Conservation (phyloP, 352 stramenopile genomes). For the Aphanomyces astaci region DNA sequence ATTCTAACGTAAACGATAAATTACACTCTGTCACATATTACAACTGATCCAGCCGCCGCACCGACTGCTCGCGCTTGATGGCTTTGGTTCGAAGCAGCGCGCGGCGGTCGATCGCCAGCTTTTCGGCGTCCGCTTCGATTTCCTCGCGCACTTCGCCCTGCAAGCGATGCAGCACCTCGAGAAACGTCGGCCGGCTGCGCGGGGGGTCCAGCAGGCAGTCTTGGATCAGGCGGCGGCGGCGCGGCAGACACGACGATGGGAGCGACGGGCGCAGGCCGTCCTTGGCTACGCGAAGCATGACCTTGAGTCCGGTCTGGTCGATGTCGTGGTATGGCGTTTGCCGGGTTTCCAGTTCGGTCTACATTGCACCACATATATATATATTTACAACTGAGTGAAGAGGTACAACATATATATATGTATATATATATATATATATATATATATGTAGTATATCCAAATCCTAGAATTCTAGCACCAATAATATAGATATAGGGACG, state of each 20-base stretch:
- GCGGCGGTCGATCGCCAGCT: constrained; percentile 28
- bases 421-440: too few relatives aligned
- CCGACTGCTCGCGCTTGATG: constrained; percentile 14
- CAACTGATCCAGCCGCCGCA: constrained; percentile 1
- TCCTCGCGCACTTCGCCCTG: constrained; percentile 72
- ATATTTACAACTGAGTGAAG: too few relatives aligned
- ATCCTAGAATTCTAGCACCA: too few relatives aligned
- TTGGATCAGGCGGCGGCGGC: constrained; percentile 56
- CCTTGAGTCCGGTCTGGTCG: constrained; percentile 59
- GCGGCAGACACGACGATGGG: constrained; percentile 43
- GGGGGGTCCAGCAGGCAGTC: constrained; percentile 63
- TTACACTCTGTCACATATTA: background rate
- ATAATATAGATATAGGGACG: too few relatives aligned
- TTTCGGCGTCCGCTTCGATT: constrained; percentile 49
- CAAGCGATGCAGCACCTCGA: constrained; percentile 57
- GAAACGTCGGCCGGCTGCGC: constrained; percentile 54
- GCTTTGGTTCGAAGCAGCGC: constrained; percentile 23
- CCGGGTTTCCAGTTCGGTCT: constrained; percentile 74
- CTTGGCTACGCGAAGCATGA: constrained; percentile 72
- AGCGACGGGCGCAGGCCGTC: constrained; percentile 67
- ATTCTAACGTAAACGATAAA: background rate
- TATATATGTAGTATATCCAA: too few relatives aligned
- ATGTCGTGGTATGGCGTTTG: constrained; percentile 76
- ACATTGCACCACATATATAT: too few relatives aligned
- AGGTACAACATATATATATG: too few relatives aligned